Evolutionary conservation across 495 filamentous ascomycete genomes (phyloP), one percentile per base, ranked within the genome.

Genomic region (Penicilliopsis zonata): DNA sequence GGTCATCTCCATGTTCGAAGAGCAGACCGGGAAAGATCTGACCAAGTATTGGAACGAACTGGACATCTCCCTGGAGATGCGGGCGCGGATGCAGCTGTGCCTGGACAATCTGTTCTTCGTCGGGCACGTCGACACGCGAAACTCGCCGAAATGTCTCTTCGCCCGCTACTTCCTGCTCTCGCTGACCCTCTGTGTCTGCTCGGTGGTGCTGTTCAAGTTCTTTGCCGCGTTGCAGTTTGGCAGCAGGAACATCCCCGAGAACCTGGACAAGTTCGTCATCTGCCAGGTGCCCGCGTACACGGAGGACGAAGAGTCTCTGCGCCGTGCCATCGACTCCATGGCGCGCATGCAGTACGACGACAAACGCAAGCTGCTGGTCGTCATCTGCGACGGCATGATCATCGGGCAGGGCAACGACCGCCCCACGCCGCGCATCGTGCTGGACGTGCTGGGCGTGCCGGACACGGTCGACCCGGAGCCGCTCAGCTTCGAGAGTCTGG

Each of bases 331-430:
- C 47, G 90, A 99, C 55, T 96, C 90, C 1, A 82, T 86, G 40
- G 86, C 90, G 13, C 74, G 86, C 38, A 94, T 99, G 86, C 71
- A 73, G 34, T 99, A 99, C 53, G 90, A 99, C 47, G 87, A 99
- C 58, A 96, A 96, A 60, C 82, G 90, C 42, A 99, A 99, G 61
- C 69, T 99, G 8, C 63, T 99, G 29, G 77, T 94, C 37, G 70
- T 99, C 29, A 69, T 99, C 36, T 99, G 90, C 46, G 90, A 99
- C 50, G 90, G 90, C 62, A 96, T 99, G 88, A 96, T 99, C 59
- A 88, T 99, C 40, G 90, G 90, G 38, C 86, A 94, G 60, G 90
- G 90, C 42, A 99, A 99, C 54, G 90, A 99, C 50, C 73, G 82
- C 30, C 85, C 92, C 6, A 99, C 90, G 7, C 90, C 90, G 5